Conservation (phyloP, 1,139 yeast genomes). For the Yamadazyma triangularis region DNA sequence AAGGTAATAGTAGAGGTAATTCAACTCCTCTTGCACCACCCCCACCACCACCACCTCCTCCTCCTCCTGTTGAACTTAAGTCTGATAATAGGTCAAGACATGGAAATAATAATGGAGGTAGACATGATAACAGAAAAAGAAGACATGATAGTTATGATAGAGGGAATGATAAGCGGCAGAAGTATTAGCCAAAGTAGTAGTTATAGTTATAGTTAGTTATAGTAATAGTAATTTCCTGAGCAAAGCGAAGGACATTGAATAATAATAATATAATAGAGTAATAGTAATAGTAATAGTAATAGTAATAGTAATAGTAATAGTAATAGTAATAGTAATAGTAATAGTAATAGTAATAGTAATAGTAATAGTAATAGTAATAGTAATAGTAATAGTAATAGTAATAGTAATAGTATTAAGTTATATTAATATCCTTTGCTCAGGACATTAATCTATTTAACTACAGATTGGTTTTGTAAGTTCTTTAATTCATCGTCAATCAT, state of each 20-base stretch:
- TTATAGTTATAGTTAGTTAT: not conserved
- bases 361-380: no score
- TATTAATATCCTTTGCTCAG: no score
- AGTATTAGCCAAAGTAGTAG: constrained; percentile 11
- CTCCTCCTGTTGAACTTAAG: constrained; percentile 16
- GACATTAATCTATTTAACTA: constrained; percentile 5
- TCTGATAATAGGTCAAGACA: constrained; percentile 2
- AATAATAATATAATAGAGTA: not conserved
- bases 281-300: no score
- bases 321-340: no score
- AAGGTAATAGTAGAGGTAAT: not conserved
- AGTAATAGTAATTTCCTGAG: not conserved
- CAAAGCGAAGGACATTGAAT: no score
- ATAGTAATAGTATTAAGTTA: no score
- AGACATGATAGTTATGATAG: constrained; percentile 20
- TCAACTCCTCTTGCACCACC: constrained; percentile 9
- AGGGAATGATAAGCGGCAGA: constrained; percentile 30
- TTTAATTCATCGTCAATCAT: constrained; percentile 29
- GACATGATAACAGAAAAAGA: constrained; percentile 19
- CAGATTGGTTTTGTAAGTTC: constrained; percentile 4
- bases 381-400: no score
- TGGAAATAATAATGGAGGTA: constrained; percentile 4
- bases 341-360: no score
- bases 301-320: no score
- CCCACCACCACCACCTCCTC: constrained; percentile 18